Percentiles rank a stretch among this genome's conserved stretches.
phyloP scores from a whole-genome alignment of 208 protist genomes.

The Tritrichomonas musculus region DNA sequence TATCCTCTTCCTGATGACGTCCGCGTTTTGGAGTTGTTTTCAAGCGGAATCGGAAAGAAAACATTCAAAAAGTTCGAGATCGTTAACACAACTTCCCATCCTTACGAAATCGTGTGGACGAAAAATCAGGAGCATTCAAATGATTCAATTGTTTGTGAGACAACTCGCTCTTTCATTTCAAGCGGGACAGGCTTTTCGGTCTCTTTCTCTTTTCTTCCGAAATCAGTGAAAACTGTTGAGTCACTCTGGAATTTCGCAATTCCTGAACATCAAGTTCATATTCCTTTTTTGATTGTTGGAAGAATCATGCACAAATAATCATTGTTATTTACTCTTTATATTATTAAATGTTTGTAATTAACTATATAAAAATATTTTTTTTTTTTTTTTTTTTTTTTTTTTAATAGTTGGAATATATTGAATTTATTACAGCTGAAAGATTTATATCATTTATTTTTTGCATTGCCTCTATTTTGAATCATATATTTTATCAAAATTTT shows the following conservation, averaged over 20 bases:
- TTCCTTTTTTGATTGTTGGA: background rate
- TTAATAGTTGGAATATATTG: no score
- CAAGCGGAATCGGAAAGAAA: background rate
- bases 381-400: no score
- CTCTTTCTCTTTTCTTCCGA: background rate
- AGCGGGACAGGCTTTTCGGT: background rate
- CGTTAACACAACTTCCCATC: background rate
- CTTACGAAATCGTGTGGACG: background rate
- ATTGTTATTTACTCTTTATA: no score
- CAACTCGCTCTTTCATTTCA: background rate
- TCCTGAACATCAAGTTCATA: background rate
- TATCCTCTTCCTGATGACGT: background rate
- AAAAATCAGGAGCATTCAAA: background rate
- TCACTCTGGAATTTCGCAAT: background rate
- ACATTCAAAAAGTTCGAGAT: background rate
- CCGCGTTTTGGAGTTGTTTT: background rate
- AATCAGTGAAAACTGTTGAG: background rate
- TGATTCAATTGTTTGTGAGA: background rate
- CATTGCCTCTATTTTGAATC: no score
- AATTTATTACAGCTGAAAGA: no score
- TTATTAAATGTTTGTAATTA: no score
- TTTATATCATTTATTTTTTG: no score
- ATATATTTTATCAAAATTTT: no score
- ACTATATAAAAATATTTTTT: no score
- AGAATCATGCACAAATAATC: constrained; percentile 17